Percentiles rank a stretch among this genome's conserved stretches.
phyloP scores from a whole-genome alignment of 495 filamentous ascomycete species.

The Lasiosphaeria hispida region DNA sequence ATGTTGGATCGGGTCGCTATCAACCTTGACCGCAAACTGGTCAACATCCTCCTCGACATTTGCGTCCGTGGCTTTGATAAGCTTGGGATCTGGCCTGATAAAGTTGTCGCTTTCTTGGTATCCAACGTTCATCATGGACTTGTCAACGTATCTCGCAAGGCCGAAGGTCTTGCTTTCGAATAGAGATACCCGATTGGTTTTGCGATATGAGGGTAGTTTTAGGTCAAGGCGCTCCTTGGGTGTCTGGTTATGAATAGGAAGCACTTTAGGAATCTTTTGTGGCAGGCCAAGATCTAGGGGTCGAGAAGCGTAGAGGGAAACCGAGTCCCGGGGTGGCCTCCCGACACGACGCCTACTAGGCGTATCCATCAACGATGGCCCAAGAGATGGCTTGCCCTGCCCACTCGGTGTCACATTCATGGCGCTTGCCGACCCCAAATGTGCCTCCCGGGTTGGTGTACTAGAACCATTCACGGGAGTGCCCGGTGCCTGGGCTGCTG shows the following conservation, averaged over 20 bases:
- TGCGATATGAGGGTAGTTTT: constrained; percentile 57
- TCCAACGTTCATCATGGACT: constrained; percentile 87
- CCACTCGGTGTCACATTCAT: constrained; percentile 26
- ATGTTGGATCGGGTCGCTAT: constrained; percentile 54
- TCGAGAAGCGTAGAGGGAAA: constrained; percentile 47
- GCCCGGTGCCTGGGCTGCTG: constrained; percentile 27
- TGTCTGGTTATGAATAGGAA: constrained; percentile 54
- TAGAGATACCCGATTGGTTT: constrained; percentile 51
- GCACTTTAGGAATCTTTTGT: constrained; percentile 47
- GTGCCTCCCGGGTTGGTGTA: constrained; percentile 38
- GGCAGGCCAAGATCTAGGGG: constrained; percentile 33
- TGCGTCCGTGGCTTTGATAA: constrained; percentile 73
- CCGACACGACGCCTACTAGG: constrained; percentile 46
- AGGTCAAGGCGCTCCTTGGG: constrained; percentile 60
- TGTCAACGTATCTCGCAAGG: constrained; percentile 68
- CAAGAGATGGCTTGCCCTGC: constrained; percentile 29
- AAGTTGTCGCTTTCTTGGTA: constrained; percentile 94
- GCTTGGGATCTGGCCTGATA: constrained; percentile 66
- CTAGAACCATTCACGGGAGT: constrained; percentile 33
- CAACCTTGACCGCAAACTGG: constrained; percentile 54
- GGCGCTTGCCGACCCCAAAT: constrained; percentile 5
- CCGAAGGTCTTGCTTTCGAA: constrained; percentile 57
- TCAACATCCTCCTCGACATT: constrained; percentile 84
- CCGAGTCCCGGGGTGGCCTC: constrained; percentile 47
- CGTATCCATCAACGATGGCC: constrained; percentile 29